Evolutionary conservation across 805 yeast genomes (phyloP).

Genomic region (Pichia manshurica): DNA sequence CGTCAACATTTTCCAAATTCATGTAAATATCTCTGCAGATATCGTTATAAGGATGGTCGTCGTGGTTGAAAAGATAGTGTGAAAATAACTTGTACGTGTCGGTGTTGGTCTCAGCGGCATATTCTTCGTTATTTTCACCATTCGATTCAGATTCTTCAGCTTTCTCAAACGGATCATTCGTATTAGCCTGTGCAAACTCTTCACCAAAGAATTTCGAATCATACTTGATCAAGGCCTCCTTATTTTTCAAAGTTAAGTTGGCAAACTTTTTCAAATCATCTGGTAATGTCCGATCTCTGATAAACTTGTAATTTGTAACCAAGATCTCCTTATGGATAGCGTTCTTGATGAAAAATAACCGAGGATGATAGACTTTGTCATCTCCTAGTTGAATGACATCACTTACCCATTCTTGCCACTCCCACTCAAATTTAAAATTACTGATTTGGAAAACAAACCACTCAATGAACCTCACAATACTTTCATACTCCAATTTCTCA

Average conservation of each 20-base stretch:
- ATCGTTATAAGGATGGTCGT: slow-evolving; percentile 30
- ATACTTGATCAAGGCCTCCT: slow-evolving; percentile 32
- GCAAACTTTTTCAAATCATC: slow-evolving; percentile 46
- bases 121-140: slow-evolving; percentile 16
- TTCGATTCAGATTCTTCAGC: slow-evolving; percentile 8
- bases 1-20: slow-evolving; percentile 29
- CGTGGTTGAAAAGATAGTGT: slow-evolving; percentile 31
- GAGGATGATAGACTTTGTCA: slow-evolving; percentile 59
- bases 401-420: slow-evolving; percentile 88
- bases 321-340: slow-evolving; percentile 79
- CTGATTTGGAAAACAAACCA: slow-evolving; percentile 94
- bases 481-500: slow-evolving; percentile 67
- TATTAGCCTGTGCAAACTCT: slow-evolving; percentile 19
- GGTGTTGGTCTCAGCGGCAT: slow-evolving; percentile 18
- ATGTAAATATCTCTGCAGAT: slow-evolving; percentile 30
- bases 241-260: slow-evolving; percentile 36
- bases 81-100: slow-evolving; percentile 29
- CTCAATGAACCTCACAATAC: slow-evolving; percentile 65
- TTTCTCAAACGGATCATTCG: slow-evolving; percentile 14
- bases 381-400: slow-evolving; percentile 44
- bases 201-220: slow-evolving; percentile 33
- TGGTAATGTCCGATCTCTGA: slow-evolving; percentile 61
- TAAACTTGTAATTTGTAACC: slow-evolving; percentile 67
- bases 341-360: slow-evolving; percentile 65
- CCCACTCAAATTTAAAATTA: slow-evolving; percentile 94